Conservation (phyloP, 495 filamentous ascomycete species). For the Annulohypoxylon bovei region DNA sequence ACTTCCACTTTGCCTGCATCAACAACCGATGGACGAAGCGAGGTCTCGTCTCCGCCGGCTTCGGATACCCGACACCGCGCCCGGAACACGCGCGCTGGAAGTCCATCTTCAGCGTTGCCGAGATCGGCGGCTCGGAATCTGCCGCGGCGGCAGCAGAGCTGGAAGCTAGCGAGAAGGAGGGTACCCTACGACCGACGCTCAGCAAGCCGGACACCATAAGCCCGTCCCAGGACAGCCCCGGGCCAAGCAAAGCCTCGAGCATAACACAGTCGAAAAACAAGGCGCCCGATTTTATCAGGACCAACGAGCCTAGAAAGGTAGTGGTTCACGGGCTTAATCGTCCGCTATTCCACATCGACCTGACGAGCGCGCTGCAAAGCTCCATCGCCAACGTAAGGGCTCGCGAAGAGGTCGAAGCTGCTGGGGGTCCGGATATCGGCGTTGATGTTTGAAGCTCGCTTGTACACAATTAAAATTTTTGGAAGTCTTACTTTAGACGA, state of each 20-base stretch:
- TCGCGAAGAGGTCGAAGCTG: constrained; percentile 47
- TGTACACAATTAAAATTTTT: neutral
- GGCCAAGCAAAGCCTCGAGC: constrained; percentile 39
- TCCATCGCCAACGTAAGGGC: constrained; percentile 81
- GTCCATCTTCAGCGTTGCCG: constrained; percentile 94
- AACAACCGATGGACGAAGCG: constrained; percentile 98
- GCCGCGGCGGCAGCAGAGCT: constrained; percentile 67
- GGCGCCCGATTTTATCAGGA: constrained; percentile 22
- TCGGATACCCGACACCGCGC: constrained; percentile 79
- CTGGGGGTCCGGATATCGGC: constrained; percentile 31
- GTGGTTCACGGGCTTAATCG: constrained; percentile 85
- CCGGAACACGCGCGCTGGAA: constrained; percentile 79
- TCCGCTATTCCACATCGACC: constrained; percentile 93
- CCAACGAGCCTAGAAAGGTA: constrained; percentile 50
- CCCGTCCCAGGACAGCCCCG: constrained; percentile 45
- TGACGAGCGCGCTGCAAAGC: constrained; percentile 91
- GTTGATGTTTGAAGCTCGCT: constrained; percentile 20
- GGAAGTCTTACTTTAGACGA: neutral
- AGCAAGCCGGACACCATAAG: constrained; percentile 29
- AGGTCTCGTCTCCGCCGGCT: constrained; percentile 89
- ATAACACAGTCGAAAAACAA: constrained; percentile 41
- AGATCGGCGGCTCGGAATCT: constrained; percentile 77
- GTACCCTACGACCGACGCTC: constrained; percentile 46
- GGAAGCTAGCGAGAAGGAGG: constrained; percentile 68
- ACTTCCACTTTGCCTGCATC: constrained; percentile 96